Evolutionary conservation across 164 flowering plant genomes (phyloP).

Genomic region (Nymphaea colorata): DNA sequence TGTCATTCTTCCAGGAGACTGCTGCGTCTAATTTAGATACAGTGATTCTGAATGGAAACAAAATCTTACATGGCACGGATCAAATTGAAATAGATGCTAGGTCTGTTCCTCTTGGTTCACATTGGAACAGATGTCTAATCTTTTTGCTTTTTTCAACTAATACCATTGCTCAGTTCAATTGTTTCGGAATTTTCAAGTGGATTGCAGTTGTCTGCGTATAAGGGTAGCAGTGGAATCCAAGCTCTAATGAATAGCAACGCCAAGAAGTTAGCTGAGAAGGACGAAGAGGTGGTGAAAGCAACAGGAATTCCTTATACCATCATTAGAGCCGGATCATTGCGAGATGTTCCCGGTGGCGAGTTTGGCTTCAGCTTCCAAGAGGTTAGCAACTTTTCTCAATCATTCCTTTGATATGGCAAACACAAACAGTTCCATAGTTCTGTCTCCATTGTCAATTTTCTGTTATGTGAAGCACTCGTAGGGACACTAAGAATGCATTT

Average conservation of each 20-base stretch:
- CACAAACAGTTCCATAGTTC: too few relatives aligned
- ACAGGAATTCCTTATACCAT: slow-evolving; percentile 78
- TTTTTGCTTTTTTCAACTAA: too few relatives aligned
- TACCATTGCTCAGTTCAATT: not conserved
- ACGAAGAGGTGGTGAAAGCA: slow-evolving; percentile 43
- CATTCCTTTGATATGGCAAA: not conserved
- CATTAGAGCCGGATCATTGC: slow-evolving; percentile 55
- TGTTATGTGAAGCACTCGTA: too few relatives aligned
- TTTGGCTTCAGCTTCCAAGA: slow-evolving; percentile 79
- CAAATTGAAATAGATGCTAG: too few relatives aligned
- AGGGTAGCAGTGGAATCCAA: slow-evolving; percentile 60
- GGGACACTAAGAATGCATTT: too few relatives aligned
- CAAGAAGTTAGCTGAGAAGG: slow-evolving; percentile 66
- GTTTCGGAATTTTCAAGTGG: slow-evolving; percentile 32
- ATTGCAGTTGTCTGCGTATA: slow-evolving; percentile 86
- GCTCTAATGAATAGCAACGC: slow-evolving; percentile 57
- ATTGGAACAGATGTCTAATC: too few relatives aligned
- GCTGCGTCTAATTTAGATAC: too few relatives aligned
- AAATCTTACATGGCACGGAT: too few relatives aligned
- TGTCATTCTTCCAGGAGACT: not conserved
- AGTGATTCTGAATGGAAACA: too few relatives aligned
- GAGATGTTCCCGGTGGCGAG: slow-evolving; percentile 56
- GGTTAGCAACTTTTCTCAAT: slow-evolving; percentile 25
- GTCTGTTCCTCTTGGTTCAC: too few relatives aligned
- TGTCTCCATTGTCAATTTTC: too few relatives aligned